phyloP scores from a whole-genome alignment of 169 alveolate species.

The Cryptosporidium sp. region DNA sequence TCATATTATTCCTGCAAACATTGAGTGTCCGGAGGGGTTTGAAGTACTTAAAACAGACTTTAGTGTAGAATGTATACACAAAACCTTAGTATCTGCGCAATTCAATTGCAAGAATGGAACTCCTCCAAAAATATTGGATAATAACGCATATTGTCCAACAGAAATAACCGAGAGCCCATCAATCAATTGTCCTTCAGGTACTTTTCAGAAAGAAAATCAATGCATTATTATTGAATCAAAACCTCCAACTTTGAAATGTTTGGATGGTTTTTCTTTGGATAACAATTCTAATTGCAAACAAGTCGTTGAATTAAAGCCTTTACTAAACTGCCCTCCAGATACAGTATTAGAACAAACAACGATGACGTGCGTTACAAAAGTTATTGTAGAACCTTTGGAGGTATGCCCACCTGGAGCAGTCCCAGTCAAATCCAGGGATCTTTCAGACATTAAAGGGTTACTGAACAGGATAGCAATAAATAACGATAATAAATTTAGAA shows the following conservation, averaged over 20 bases:
- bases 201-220: slow-evolving; percentile 28
- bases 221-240: slow-evolving; percentile 35
- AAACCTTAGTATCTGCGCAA: slow-evolving; percentile 23
- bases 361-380: slow-evolving; percentile 62
- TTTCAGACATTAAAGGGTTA: slow-evolving; percentile 37
- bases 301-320: slow-evolving; percentile 66
- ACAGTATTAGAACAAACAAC: slow-evolving; percentile 60
- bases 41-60: slow-evolving; percentile 38
- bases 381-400: slow-evolving; percentile 69
- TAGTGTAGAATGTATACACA: slow-evolving; percentile 24
- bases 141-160: slow-evolving; percentile 46
- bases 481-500: not conserved
- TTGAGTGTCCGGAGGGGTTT: slow-evolving; percentile 60
- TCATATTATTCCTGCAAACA: slow-evolving; percentile 59
- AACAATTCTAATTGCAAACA: slow-evolving; percentile 56
- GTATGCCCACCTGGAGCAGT: slow-evolving; percentile 75
- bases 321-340: slow-evolving; percentile 61
- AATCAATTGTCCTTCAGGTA: slow-evolving; percentile 34
- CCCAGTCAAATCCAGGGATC: slow-evolving; percentile 59
- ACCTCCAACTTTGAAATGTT: slow-evolving; percentile 44
- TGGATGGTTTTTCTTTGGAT: slow-evolving; percentile 67
- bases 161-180: slow-evolving; percentile 27
- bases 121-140: slow-evolving; percentile 46
- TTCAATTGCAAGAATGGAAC: slow-evolving; percentile 60
- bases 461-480: slow-evolving; percentile 25